phyloP scores from a whole-genome alignment of 495 filamentous ascomycete species.

The Neurospora africana region DNA sequence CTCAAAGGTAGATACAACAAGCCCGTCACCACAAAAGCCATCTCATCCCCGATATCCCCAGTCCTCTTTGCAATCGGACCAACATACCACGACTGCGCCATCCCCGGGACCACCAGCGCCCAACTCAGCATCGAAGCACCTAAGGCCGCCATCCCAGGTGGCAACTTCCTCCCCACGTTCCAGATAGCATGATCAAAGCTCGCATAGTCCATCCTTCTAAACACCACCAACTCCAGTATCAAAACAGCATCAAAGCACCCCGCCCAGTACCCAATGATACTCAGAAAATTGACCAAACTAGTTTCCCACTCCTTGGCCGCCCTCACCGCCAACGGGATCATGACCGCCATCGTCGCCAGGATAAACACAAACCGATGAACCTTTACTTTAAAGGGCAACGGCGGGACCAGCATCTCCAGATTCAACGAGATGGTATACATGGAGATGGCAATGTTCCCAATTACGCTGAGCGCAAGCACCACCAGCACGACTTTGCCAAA shows the following conservation, averaged over 20 bases:
- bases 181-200: slow-evolving; percentile 36
- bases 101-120: slow-evolving; percentile 37
- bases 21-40: slow-evolving; percentile 37
- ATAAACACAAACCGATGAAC: slow-evolving; percentile 38
- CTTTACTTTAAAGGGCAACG: slow-evolving; percentile 11
- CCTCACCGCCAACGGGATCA: slow-evolving; percentile 39
- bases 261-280: slow-evolving; percentile 44
- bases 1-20: slow-evolving; percentile 33
- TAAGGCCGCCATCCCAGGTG: slow-evolving; percentile 34
- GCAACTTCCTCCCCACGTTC: slow-evolving; percentile 35
- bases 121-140: slow-evolving; percentile 26
- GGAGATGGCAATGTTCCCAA: slow-evolving; percentile 38
- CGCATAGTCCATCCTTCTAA: slow-evolving; percentile 26
- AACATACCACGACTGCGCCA: slow-evolving; percentile 42
- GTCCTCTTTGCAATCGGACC: slow-evolving; percentile 39
- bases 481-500: slow-evolving; percentile 44
- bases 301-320: slow-evolving; percentile 38
- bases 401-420: slow-evolving; percentile 40
- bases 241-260: slow-evolving; percentile 39
- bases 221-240: slow-evolving; percentile 37
- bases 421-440: slow-evolving; percentile 40
- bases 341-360: slow-evolving; percentile 32
- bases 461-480: slow-evolving; percentile 37
- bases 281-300: slow-evolving; percentile 40
- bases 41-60: slow-evolving; percentile 45